Percentiles rank a stretch among this genome's conserved stretches.
Evolutionary conservation across 176 grass and related monocot genomes (phyloP).

Genomic region (Cymbopogon citratus): DNA sequence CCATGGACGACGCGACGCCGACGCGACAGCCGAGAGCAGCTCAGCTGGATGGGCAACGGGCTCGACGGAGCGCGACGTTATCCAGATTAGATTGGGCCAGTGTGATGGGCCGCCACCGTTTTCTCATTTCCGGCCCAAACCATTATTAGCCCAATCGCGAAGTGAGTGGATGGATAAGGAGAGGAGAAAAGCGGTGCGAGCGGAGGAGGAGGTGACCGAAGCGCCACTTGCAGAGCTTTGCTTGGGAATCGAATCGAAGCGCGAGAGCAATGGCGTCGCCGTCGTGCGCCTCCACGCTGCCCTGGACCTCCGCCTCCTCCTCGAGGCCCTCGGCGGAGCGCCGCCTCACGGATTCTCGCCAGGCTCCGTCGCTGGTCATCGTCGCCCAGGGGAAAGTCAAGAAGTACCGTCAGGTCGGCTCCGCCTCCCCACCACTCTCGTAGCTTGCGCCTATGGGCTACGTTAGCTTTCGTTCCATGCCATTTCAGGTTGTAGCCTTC

Average conservation of each 20-base stretch:
- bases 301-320: constrained; percentile 31
- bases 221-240: neutral
- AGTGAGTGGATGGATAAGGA: neutral
- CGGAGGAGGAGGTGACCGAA: neutral
- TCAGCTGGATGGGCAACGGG: neutral
- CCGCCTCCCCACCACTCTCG: neutral
- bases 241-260: neutral
- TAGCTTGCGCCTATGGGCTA: neutral
- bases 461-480: neutral
- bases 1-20: neutral
- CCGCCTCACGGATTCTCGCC: neutral
- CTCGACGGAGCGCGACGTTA: neutral
- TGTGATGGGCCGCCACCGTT: neutral
- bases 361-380: constrained; percentile 28
- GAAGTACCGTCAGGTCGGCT: constrained; percentile 62
- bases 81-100: neutral
- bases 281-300: constrained; percentile 43
- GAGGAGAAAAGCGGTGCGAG: neutral
- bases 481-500: neutral
- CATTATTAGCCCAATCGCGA: neutral
- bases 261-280: constrained; percentile 31
- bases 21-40: neutral
- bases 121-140: neutral
- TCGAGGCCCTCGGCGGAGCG: neutral
- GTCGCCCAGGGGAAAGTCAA: constrained; percentile 68